Base-by-base conservation (phyloP, 306 rosid genomes). In the Acacia melanoxylon region DNA sequence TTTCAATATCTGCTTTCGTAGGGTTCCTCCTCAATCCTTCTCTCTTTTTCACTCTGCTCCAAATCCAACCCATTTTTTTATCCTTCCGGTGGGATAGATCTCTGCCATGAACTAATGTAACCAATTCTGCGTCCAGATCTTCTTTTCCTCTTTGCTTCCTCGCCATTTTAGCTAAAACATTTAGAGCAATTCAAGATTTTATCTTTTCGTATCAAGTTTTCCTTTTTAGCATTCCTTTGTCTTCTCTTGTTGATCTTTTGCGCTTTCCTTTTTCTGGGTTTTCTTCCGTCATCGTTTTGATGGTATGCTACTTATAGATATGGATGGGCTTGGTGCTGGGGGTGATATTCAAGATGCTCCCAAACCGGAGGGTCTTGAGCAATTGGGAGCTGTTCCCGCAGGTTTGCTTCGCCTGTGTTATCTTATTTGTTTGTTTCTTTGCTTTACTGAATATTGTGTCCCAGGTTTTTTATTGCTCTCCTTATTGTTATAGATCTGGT, bases 251-350 rank as follows among this genome's bases (percentile, higher is more conserved):
- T 42, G 85, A 70, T 66, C 52, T 70, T 79, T 81, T 62, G 31
- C 61, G 69, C 35, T 71, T 81, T 83, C 62, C 25, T n/a, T 75
- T 70, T 71, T 79, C 68, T 83, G 56, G 77, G 85, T 20, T 54
- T 73, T 80, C 77, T 46, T 56, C 79, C 74, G 0, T 68, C 77
- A 44, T 69, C 67, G 63, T 51, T 79, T 82, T 79, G 76, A 87
- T 87, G 88, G 13, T 75, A 22, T 58, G 41, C 15, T 68, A 54
- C 58, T 77, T 58, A 68, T 85, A 78, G 88, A 87, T 56, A 93
- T 94, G 99, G 98, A 95, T 84, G 92, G 91, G 81, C 89, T 87
- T 72, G 92, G 89, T 81, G 88, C 82, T 82, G 94, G 93, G 89
- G 89, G 86, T 82, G 83, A 87, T 71, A 24, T 89, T 85, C 92